Evolutionary conservation across 139 green algal species (phyloP), one percentile per base, ranked within the genome.

Genomic region (Chlamydomonas schloesseri): DNA sequence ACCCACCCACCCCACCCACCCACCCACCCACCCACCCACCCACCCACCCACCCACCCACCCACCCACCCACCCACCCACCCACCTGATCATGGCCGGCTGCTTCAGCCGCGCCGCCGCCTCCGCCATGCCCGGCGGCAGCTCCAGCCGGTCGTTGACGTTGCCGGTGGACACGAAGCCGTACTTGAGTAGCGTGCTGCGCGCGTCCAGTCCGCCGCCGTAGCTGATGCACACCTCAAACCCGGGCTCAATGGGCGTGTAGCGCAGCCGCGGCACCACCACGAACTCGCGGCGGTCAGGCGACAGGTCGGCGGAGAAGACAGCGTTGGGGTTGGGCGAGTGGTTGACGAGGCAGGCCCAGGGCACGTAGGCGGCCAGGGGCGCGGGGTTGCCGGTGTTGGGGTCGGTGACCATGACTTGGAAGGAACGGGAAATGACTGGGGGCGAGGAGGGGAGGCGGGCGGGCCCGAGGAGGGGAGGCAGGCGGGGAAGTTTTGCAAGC

Each of bases 121-220:
- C 64, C 67, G 26, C 47, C 31, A 47, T 28, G 1, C 29, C 67
- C 13, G 47, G 47, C 47, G 47, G 65, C 65, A 68, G n/a, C 65
- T 47, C n/a, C 65, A 85, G 46, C 14, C 79, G 65, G 79, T 85
- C 79, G 50, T 76, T 85, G 31, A 31, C 20, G 68, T 85, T 85
- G 5, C 67, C 79, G 11, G 64, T 8, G 47, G 67, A 57, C 11
- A 31, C 55, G 47, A 85, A 85, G 23, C 79, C 79, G 79, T 85
- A 85, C 79, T 68, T 76, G 50, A 85, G 33, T n/a, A 72, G 47
- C 79, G 42, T 67, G 67, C 33, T 37, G 65, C 46, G 46, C 13
- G 42, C 69, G 31, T 76, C 67, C 46, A 85, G 67, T 3, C 29
- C 79, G 31, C 24, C 13, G 15, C 78, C 79, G 46, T 77, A 85